A percentile compares a stretch with the other conserved stretches of the same genome.
phyloP scores from a whole-genome alignment of 2,329 filamentous ascomycete genomes.

The Tolypocladium tundrense region DNA sequence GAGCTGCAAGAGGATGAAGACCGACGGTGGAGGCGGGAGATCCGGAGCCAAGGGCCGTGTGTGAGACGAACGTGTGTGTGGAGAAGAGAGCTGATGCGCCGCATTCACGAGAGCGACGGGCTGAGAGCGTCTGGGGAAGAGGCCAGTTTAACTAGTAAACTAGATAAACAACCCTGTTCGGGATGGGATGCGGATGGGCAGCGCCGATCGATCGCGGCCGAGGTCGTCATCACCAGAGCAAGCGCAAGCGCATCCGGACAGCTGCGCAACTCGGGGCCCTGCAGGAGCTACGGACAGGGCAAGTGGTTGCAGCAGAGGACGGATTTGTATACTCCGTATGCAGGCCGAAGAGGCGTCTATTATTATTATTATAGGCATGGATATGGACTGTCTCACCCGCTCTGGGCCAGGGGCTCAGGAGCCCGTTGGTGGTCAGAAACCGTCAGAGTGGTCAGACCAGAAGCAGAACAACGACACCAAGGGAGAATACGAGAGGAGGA shows the following conservation, averaged over 20 bases:
- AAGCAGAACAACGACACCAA: background rate
- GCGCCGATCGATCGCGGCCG: background rate
- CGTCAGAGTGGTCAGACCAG: background rate
- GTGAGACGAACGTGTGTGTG: slow-evolving; percentile 6
- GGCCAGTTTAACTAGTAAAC: background rate
- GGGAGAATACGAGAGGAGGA: background rate
- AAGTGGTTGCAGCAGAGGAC: background rate
- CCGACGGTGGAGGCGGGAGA: background rate
- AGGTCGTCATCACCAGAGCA: background rate
- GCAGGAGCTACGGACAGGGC: background rate
- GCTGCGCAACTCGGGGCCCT: background rate
- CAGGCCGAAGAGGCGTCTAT: background rate
- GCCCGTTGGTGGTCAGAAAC: background rate
- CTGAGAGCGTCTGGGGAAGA: background rate
- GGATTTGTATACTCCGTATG: background rate
- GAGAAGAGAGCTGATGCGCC: background rate
- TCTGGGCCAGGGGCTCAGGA: too few species aligned
- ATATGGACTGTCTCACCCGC: too few species aligned
- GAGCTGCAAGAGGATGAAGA: background rate
- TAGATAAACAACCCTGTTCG: background rate
- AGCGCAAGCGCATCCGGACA: background rate
- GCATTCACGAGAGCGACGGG: background rate
- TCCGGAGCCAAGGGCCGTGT: background rate
- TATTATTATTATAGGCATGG: too few species aligned
- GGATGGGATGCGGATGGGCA: background rate